Evolutionary conservation across 768 basidiomycete species (phyloP), one percentile per base, ranked within the genome.

Genomic region (Pleurotus djamor): DNA sequence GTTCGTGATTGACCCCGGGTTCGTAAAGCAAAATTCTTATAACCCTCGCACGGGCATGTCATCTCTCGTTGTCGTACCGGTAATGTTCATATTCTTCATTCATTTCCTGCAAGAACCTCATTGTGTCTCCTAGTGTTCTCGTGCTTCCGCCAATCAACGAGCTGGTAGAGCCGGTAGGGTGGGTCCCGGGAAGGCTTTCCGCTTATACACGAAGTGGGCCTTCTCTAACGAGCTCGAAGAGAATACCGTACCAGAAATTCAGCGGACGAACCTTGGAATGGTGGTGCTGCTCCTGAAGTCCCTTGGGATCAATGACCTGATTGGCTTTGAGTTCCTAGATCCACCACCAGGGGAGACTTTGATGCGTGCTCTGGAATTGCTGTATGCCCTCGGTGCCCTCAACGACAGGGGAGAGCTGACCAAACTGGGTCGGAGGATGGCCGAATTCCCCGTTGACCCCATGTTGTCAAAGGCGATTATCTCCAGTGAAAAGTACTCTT

Each of bases 1-100:
- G 2, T 99, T 97, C 71, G 97, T 99, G 43, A 98, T 99, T 64
- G 97, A 99, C 71, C 97, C 97, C 2, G 97, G 97, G 10, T 98
- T 98, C 67, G 96, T 98, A 65, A 99, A 99, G 78, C 97, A 99
- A 70, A 98, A 99, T 71, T 91, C 94, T 43, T 99, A 97, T 71
- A 99, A 99, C 73, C 97, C 97, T 2, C 83, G 96, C 67, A 97
- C 97, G 47, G 96, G 97, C 12, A 99, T 99, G 97, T 95, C 94
- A 8, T 96, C 95, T 0, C 79, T 99, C 12, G 86, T 94, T 12
- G 94, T 99, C 36, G 96, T 98, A 54, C 97, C 97, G 0, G 93
- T 96, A 62, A 74, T 28, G 90, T 82, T 16, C 4, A 43, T 50
- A 45, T 48, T 28, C 21, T 28, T 28, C 21, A 28, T 28, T 28